A percentile compares a stretch with the other conserved stretches of the same genome.
These are phyloP conservation scores for Verticillium nubilum DNA, from an alignment of 2,329 filamentous ascomycete species.

Conservation along the genomic window DNA sequence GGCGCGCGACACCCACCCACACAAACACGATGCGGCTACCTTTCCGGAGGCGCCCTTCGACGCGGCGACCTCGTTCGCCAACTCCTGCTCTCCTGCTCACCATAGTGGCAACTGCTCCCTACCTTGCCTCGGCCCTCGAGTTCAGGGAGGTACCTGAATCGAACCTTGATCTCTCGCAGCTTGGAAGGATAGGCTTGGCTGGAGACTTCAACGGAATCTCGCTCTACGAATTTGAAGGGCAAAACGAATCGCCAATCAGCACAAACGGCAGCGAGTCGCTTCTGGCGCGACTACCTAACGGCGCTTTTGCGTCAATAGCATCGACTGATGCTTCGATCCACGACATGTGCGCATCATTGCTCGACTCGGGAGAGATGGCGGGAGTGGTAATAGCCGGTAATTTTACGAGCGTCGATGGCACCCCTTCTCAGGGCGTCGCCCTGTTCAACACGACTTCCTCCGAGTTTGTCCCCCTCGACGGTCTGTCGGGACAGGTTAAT, in stretches of 20 bases:
- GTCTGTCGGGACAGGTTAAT: slow-evolving; percentile 76
- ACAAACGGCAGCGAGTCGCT: slow-evolving; percentile 79
- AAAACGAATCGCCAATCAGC: slow-evolving; percentile 61
- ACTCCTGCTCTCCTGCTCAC: slow-evolving; percentile 28
- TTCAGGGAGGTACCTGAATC: slow-evolving; percentile 60
- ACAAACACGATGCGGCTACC: slow-evolving; percentile 41
- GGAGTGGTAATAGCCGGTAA: slow-evolving; percentile 87
- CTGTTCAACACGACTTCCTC: slow-evolving; percentile 71
- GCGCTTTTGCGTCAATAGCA: slow-evolving; percentile 68
- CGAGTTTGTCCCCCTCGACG: slow-evolving; percentile 67
- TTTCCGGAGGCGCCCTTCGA: slow-evolving; percentile 34
- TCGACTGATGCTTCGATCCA: slow-evolving; percentile 79
- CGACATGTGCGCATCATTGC: slow-evolving; percentile 77
- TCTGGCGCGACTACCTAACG: slow-evolving; percentile 78
- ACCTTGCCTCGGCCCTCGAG: slow-evolving; percentile 43
- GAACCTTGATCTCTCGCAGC: slow-evolving; percentile 69
- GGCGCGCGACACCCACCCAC: background rate
- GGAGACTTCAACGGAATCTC: slow-evolving; percentile 92
- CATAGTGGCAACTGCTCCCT: slow-evolving; percentile 33
- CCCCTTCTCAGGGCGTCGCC: slow-evolving; percentile 72
- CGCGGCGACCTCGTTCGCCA: slow-evolving; percentile 27
- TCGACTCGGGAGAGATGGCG: slow-evolving; percentile 59
- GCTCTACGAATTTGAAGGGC: slow-evolving; percentile 78
- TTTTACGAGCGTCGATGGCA: slow-evolving; percentile 82
- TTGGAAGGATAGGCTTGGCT: slow-evolving; percentile 79